A percentile compares a stretch with the other conserved stretches of the same genome.
Evolutionary conservation across 225 moss, liverwort and hornwort species (phyloP).

Genomic region (Physcomitrellopsis africana): DNA sequence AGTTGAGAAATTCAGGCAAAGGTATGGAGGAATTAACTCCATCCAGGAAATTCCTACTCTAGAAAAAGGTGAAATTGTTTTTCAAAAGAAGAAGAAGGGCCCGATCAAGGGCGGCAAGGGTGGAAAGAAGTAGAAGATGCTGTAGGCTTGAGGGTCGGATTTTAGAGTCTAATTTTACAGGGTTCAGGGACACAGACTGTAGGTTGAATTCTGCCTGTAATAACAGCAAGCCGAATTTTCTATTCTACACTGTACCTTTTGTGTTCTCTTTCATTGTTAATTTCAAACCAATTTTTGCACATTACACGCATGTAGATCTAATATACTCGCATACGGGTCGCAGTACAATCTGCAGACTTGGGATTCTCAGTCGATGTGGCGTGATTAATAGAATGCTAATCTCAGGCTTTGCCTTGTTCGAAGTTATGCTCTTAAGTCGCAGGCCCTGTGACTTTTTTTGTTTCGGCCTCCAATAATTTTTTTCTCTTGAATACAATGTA

Average conservation of each 20-base stretch:
- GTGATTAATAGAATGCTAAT: background rate
- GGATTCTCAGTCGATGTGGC: background rate
- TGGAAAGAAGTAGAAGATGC: conserved; percentile 64
- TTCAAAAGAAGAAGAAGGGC: conserved; percentile 78
- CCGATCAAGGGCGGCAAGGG: conserved; percentile 68
- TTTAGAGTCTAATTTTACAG: background rate
- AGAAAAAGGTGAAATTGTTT: conserved; percentile 77
- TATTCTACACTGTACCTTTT: conserved; percentile 9
- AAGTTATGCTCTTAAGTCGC: too few species aligned
- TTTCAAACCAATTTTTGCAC: conserved; percentile 23
- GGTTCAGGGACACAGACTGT: conserved; percentile 19
- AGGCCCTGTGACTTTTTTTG: too few species aligned
- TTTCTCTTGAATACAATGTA: too few species aligned
- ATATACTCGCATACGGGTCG: background rate
- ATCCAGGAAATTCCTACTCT: conserved; percentile 75
- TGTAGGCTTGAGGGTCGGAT: background rate
- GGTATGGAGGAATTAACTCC: conserved; percentile 57
- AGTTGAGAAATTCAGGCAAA: conserved; percentile 87
- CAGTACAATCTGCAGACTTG: conserved; percentile 4
- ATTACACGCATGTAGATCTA: background rate
- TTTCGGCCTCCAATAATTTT: too few species aligned
- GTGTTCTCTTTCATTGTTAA: conserved; percentile 23
- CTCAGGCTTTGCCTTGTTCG: too few species aligned
- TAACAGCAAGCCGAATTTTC: conserved; percentile 4
- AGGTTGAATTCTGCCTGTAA: conserved; percentile 25